Evolutionary conservation across 805 yeast species (phyloP), one percentile per base, ranked within the genome.

Genomic region (Komagataella pastoris): DNA sequence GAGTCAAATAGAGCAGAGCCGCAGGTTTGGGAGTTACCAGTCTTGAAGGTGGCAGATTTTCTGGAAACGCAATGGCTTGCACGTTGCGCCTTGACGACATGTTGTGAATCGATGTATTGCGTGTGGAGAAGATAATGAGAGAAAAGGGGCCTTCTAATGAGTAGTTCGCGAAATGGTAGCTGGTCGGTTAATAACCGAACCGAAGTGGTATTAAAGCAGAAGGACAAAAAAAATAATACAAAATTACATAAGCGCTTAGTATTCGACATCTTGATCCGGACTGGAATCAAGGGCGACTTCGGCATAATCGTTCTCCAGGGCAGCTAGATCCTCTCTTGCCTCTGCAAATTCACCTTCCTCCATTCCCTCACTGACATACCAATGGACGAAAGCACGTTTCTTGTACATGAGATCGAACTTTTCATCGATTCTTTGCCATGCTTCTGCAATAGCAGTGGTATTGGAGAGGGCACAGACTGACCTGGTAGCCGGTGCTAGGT

Each of bases 341-440:
- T 88, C 96, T 56, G 88, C 81, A 69, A 88, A 88, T 73, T 88
- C 96, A 66, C 96, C 96, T 72, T 88, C 96, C 70, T 88, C 96
- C 96, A 88, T 88, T 74, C 96, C 96, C 73, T 88, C 96, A 63
- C 96, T 95, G 54, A 88, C 96, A 64, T 86, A 88, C 96, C 96
- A 88, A 75, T 88, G 96, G 55, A 88, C 96, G 65, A 88, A 88
- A 48, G 96, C 96, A 71, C 96, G 86, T 79, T 88, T 88, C 61
- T 88, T 75, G 74, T 87, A 88, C 96, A 88, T 88, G 68, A 88
- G 80, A 70, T 88, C 96, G 73, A 88, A 88, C 73, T 88, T 88
- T 69, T 80, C 80, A 73, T 88, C 95, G 59, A 88, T 83, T 72
- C 96, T 85, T 71, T 83, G 79, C 96, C 96, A 88, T 24, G 96